A percentile compares a stretch with the other conserved stretches of the same genome.
phyloP scores from a whole-genome alignment of 2,329 filamentous ascomycete genomes.

The Penicillium sp. region DNA sequence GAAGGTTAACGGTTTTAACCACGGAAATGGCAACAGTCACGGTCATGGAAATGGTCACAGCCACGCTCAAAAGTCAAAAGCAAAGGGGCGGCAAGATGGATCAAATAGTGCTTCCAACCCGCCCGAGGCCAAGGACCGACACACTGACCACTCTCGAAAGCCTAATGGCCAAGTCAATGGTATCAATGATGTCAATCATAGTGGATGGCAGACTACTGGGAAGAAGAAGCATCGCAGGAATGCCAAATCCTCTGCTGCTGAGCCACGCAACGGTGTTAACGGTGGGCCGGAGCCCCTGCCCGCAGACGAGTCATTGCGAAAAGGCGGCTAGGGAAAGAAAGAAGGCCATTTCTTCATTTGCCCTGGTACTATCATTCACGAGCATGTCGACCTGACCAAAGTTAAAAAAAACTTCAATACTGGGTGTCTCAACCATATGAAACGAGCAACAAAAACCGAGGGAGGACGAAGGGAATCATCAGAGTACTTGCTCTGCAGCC shows the following conservation, averaged over 20 bases:
- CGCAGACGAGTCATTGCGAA: conserved; percentile 46
- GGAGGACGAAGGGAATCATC: not conserved
- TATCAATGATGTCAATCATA: conserved; percentile 26
- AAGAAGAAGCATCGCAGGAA: conserved; percentile 47
- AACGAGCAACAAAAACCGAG: not conserved
- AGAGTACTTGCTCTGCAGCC: not conserved
- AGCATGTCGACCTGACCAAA: not conserved
- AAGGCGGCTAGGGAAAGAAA: conserved; percentile 42
- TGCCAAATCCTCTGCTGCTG: conserved; percentile 37
- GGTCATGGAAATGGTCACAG: conserved; percentile 34
- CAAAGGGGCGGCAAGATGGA: conserved; percentile 36
- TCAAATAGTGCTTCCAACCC: conserved; percentile 21
- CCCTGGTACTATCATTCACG: not conserved
- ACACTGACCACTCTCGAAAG: conserved; percentile 33
- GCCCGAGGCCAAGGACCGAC: conserved; percentile 34
- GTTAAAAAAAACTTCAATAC: not conserved
- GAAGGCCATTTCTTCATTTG: not conserved
- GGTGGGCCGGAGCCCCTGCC: conserved; percentile 42
- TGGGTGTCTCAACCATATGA: not conserved
- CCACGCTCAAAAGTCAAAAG: conserved; percentile 35
- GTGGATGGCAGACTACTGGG: conserved; percentile 46
- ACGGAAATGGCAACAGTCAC: conserved; percentile 26
- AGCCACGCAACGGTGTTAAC: conserved; percentile 31
- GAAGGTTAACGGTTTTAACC: conserved; percentile 35
- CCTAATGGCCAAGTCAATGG: conserved; percentile 28